A percentile compares a stretch with the other conserved stretches of the same genome.
Conservation (phyloP, 805 yeast genomes). For the Diddensiella transvaalensis region DNA sequence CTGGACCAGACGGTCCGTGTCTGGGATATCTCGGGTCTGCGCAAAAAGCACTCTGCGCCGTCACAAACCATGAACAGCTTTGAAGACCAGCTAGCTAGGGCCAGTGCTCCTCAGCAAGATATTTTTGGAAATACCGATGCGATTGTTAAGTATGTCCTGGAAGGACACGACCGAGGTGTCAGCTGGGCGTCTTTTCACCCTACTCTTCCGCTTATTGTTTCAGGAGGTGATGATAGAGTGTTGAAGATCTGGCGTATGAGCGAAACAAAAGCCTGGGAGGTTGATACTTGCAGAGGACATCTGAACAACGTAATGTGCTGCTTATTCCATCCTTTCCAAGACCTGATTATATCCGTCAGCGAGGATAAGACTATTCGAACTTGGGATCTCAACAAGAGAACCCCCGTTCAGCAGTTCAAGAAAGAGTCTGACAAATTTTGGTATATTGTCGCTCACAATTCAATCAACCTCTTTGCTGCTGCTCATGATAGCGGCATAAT, state of each 20-base stretch:
- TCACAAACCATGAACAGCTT: slow-evolving; percentile 27
- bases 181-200: slow-evolving; percentile 99
- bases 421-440: slow-evolving; percentile 94
- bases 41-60: slow-evolving; percentile 91
- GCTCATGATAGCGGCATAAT: slow-evolving; percentile 97
- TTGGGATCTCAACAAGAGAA: slow-evolving; percentile 93
- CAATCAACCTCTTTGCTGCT: slow-evolving; percentile 88
- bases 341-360: slow-evolving; percentile 85
- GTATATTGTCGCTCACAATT: slow-evolving; percentile 86
- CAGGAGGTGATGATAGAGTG: slow-evolving; percentile 94
- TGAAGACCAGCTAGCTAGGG: slow-evolving; percentile 45
- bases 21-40: slow-evolving; percentile 95
- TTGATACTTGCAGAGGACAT: slow-evolving; percentile 97
- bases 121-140: slow-evolving; percentile 94
- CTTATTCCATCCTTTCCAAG: slow-evolving; percentile 90
- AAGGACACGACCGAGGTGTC: slow-evolving; percentile 98
- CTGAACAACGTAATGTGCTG: slow-evolving; percentile 88
- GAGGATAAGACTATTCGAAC: slow-evolving; percentile 95
- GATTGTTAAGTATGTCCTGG: slow-evolving; percentile 89
- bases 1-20: slow-evolving; percentile 98
- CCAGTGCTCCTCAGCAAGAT: slow-evolving; percentile 72
- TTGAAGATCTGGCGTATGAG: slow-evolving; percentile 97
- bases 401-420: slow-evolving; percentile 89
- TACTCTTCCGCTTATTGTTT: slow-evolving; percentile 86
- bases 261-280: slow-evolving; percentile 98